These are phyloP conservation scores for Calonectria montana DNA, from an alignment of 2,329 filamentous ascomycete species.

Conservation along the genomic window DNA sequence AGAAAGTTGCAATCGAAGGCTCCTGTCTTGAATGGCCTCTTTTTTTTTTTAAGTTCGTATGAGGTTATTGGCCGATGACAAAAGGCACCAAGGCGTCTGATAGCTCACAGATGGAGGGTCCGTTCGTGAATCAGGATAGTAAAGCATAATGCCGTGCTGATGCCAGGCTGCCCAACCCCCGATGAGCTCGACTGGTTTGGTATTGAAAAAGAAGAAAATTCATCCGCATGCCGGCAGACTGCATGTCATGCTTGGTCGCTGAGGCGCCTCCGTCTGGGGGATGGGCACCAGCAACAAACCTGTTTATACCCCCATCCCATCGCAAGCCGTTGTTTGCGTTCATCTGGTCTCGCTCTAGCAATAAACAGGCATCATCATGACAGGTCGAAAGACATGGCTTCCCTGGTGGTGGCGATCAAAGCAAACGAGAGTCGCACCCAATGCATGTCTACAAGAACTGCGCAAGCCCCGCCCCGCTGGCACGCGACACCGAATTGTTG, in stretches of 20 bases:
- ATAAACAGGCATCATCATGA: not conserved
- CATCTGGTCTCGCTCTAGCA: not conserved
- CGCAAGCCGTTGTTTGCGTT: not conserved
- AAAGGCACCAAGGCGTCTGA: not conserved
- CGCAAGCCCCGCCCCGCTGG: constrained; percentile 17
- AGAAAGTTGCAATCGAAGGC: not conserved
- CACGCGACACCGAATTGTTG: constrained; percentile 26
- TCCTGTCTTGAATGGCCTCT: not conserved
- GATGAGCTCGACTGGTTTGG: not conserved
- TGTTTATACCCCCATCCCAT: not conserved
- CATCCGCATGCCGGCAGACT: not conserved
- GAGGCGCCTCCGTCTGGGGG: constrained; percentile 11
- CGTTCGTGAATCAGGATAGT: not conserved
- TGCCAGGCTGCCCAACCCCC: not conserved
- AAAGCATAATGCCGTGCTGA: not conserved
- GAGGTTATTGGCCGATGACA: not conserved
- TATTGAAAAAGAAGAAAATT: not conserved
- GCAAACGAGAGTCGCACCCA: not conserved
- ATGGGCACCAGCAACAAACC: not conserved
- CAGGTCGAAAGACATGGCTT: not conserved
- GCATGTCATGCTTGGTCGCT: constrained; percentile 16
- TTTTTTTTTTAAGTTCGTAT: not conserved
- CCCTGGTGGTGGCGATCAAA: not conserved
- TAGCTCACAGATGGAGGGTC: not conserved
- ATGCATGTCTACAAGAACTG: constrained; percentile 1